Percentiles rank a stretch among this genome's conserved stretches.
phyloP scores from a whole-genome alignment of 1,139 yeast genomes.

The Blastobotrys ciferrii region DNA sequence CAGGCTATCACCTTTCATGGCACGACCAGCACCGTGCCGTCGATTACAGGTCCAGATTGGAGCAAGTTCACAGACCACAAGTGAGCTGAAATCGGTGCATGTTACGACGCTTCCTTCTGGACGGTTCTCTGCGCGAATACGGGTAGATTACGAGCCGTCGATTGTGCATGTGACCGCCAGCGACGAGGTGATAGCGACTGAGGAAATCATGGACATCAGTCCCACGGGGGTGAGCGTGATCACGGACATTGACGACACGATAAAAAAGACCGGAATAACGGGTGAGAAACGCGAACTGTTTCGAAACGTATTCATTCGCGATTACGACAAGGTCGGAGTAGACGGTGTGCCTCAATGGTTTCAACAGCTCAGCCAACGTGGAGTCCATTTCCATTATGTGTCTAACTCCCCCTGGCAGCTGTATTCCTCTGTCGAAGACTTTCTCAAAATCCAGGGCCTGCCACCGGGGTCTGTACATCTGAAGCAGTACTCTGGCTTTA shows the following conservation, averaged over 20 bases:
- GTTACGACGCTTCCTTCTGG: slow-evolving; percentile 34
- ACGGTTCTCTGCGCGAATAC: slow-evolving; percentile 39
- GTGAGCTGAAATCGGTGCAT: slow-evolving; percentile 9
- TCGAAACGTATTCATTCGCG: slow-evolving; percentile 69
- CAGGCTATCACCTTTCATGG: slow-evolving; percentile 29
- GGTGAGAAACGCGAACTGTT: slow-evolving; percentile 83
- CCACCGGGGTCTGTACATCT: slow-evolving; percentile 81
- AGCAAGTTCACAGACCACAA: slow-evolving; percentile 11
- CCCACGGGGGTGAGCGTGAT: slow-evolving; percentile 66
- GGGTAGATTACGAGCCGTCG: slow-evolving; percentile 27
- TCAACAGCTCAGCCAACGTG: slow-evolving; percentile 38
- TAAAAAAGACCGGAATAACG: slow-evolving; percentile 83
- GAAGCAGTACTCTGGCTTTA: slow-evolving; percentile 79
- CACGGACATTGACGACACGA: slow-evolving; percentile 93
- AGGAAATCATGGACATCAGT: slow-evolving; percentile 24
- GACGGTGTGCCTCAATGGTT: slow-evolving; percentile 78
- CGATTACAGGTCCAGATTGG: slow-evolving; percentile 21
- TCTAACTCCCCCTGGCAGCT: slow-evolving; percentile 95
- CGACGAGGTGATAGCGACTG: slow-evolving; percentile 19
- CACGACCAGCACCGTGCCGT: slow-evolving; percentile 30
- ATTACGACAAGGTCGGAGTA: slow-evolving; percentile 62
- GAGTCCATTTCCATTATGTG: slow-evolving; percentile 78
- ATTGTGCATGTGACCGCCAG: slow-evolving; percentile 28
- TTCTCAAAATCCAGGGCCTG: slow-evolving; percentile 52
- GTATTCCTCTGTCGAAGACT: slow-evolving; percentile 61